A percentile compares a stretch with the other conserved stretches of the same genome.
phyloP scores from a whole-genome alignment of 1,139 yeast species.

The Meyerozyma sp. region DNA sequence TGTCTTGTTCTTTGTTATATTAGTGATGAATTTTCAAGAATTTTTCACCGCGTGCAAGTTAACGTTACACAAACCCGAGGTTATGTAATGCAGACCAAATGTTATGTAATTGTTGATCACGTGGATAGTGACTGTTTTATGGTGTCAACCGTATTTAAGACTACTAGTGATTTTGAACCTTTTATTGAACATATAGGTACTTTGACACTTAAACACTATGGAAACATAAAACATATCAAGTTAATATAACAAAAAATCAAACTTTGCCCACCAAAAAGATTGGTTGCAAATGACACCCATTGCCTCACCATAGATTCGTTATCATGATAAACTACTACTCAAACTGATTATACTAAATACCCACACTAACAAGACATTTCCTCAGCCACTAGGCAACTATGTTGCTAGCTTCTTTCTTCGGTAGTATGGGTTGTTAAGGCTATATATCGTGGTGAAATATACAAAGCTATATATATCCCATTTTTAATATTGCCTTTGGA shows the following conservation, averaged over 20 bases:
- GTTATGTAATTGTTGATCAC: not conserved
- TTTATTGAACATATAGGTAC: not conserved
- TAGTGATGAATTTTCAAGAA: slow-evolving; percentile 6
- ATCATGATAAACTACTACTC: not conserved
- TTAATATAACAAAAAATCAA: not conserved
- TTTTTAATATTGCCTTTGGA: not conserved
- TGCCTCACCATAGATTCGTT: not conserved
- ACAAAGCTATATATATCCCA: not conserved
- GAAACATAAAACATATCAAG: not conserved
- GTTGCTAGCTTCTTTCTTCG: not conserved
- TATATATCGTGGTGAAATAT: not conserved
- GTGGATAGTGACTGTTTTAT: not conserved
- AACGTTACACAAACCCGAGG: not conserved
- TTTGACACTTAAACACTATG: not conserved
- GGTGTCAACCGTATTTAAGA: not conserved
- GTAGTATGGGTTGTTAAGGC: slow-evolving; percentile 1
- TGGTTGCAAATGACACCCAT: not conserved
- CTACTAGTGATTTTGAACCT: not conserved
- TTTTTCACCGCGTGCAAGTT: slow-evolving; percentile 7
- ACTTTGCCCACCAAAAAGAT: not conserved
- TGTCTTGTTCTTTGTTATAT: slow-evolving; percentile 5
- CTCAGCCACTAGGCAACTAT: not conserved
- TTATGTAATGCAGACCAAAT: not conserved
- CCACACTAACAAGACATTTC: not conserved
- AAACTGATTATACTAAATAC: not conserved